Evolutionary conservation across 2,329 filamentous ascomycete species (phyloP).

Genomic region (Thermoascus crustaceus): DNA sequence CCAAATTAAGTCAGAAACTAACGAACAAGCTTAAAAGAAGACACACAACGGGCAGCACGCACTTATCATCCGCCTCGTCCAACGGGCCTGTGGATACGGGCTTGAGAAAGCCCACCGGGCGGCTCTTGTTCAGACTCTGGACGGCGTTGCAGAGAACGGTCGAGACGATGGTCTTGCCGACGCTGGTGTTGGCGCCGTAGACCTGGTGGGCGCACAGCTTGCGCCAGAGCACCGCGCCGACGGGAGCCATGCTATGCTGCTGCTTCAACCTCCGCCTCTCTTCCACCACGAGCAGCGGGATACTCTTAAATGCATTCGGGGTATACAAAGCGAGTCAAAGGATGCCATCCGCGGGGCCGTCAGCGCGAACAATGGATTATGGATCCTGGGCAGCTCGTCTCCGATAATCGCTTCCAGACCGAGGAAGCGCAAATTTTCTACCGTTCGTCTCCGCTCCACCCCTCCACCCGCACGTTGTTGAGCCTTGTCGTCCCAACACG

Average conservation of each 20-base stretch:
- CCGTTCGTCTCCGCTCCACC: conserved; percentile 1
- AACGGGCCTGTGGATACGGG: conserved; percentile 69
- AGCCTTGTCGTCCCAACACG: neutral
- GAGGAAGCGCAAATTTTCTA: neutral
- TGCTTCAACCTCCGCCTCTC: neutral
- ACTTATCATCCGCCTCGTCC: conserved; percentile 64
- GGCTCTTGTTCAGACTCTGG: conserved; percentile 33
- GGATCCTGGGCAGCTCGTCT: neutral
- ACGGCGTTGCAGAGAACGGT: conserved; percentile 62
- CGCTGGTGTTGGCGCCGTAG: conserved; percentile 75
- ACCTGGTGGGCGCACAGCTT: conserved; percentile 63
- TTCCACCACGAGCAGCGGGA: neutral
- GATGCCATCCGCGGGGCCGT: no score
- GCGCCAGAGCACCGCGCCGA: conserved; percentile 58
- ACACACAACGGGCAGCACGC: conserved; percentile 14
- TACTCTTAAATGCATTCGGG: no score
- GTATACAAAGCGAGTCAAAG: no score
- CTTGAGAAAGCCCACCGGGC: conserved; percentile 61
- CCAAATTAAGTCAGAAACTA: neutral
- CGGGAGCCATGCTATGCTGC: conserved; percentile 34
- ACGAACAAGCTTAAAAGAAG: no score
- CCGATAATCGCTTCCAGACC: neutral
- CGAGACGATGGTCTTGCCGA: conserved; percentile 76
- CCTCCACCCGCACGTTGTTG: neutral
- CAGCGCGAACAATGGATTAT: no score